Base-by-base conservation (phyloP, 2,329 filamentous ascomycete genomes). In the Cercospora berteroae region DNA sequence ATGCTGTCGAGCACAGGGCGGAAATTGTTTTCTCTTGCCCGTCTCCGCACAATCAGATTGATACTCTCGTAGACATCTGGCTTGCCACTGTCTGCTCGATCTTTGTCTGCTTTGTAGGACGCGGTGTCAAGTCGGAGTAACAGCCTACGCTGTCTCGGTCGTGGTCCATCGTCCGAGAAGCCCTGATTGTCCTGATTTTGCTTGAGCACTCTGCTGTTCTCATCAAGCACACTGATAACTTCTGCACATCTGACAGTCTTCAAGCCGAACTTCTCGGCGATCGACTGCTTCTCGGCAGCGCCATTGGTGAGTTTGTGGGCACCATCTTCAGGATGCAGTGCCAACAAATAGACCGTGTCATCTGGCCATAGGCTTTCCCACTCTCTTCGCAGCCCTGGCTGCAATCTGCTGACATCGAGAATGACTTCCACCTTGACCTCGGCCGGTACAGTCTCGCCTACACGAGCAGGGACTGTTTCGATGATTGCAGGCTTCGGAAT, bases 21-120 rank as follows among this genome's bases (percentile, higher is more conserved):
- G 84, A 99, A 99, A 79, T 99, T 99, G 81, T 99, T 99, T 79
- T 99, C 95, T 67, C 94, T 86, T 29, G 92, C 90, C 77, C 88
- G 90, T 72, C 95, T 87, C 66, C 95, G 89, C 61, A 97, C 85
- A 64, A 99, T 83, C 48, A 98, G 81, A 75, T 99, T 99, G 75
- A 99, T 89, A 36, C 85, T 85, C 56, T 92, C 89, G 78, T 97
- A 97, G 4, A 96, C 83, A 74, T 96, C 90, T 0, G 87, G 83
- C 74, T 91, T 90, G n/a, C 89, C 90, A 67, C 85, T 83, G 9
- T 86, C 82, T 42, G 85, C 82, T 62, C 83, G 84, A 69, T 91
- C 88, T 71, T 88, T 88, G 79, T 99, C 95, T 61, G 85, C 83
- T 73, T 91, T 88, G 80, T 94, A 98, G 61, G 90, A 89, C 65